Evolutionary conservation across 176 grass and related monocot genomes (phyloP).

Genomic region (Ensete ventricosum): DNA sequence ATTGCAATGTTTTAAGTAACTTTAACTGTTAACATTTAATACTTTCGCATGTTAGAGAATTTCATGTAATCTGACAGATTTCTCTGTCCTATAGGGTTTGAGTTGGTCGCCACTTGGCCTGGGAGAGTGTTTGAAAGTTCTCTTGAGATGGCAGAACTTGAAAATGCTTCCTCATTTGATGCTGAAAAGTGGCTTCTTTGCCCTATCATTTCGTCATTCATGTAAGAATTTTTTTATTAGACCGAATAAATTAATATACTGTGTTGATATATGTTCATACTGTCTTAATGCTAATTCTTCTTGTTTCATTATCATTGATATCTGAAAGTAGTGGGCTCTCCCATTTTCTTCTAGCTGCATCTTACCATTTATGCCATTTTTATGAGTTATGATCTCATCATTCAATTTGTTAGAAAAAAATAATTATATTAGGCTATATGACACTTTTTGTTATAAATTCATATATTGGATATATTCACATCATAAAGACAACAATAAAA

Average conservation of each 20-base stretch:
- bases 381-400: not conserved
- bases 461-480: too few relatives aligned
- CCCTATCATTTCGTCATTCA: constrained; percentile 59
- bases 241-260: not conserved
- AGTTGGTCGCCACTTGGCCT: constrained; percentile 65
- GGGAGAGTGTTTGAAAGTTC: constrained; percentile 76
- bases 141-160: constrained; percentile 95
- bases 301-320: not conserved
- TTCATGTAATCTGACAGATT: not conserved
- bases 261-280: not conserved
- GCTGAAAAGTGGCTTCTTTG: constrained; percentile 82
- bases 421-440: not conserved
- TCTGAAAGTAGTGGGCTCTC: not conserved
- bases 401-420: not conserved
- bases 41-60: not conserved
- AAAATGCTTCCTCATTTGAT: constrained; percentile 88
- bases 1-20: not conserved
- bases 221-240: constrained; percentile 35
- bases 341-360: not conserved
- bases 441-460: not conserved
- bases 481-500: too few relatives aligned
- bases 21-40: not conserved
- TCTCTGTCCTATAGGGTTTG: constrained; percentile 56
- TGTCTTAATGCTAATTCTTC: not conserved
- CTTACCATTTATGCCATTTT: not conserved